These are phyloP conservation scores for Yarrowia keelungensis DNA, from an alignment of 805 yeast species.

Conservation along the genomic window DNA sequence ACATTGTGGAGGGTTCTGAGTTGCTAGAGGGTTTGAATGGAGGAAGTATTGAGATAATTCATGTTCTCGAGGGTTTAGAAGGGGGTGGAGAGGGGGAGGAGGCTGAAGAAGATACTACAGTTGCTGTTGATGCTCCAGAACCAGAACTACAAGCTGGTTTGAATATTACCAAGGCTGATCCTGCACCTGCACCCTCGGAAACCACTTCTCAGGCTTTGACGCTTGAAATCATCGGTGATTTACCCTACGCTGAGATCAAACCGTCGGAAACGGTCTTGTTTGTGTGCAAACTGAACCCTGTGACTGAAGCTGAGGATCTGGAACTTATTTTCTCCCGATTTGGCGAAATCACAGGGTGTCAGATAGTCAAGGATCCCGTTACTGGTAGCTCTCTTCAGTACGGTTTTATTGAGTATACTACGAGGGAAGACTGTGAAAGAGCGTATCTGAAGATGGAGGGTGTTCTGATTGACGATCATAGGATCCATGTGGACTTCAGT, in stretches of 20 bases:
- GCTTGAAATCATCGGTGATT: slow-evolving; percentile 67
- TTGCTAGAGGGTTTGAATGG: slow-evolving; percentile 73
- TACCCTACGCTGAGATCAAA: slow-evolving; percentile 62
- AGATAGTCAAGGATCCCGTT: slow-evolving; percentile 58
- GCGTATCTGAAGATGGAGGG: slow-evolving; percentile 70
- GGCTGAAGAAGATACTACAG: not conserved
- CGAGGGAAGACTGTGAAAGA: slow-evolving; percentile 59
- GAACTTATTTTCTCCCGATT: slow-evolving; percentile 65
- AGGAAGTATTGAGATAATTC: slow-evolving; percentile 58
- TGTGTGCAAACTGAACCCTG: slow-evolving; percentile 67
- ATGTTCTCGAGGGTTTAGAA: slow-evolving; percentile 19
- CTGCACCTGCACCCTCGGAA: not conserved
- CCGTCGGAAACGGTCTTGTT: slow-evolving; percentile 70
- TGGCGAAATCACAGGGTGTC: slow-evolving; percentile 61
- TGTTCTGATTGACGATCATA: slow-evolving; percentile 66
- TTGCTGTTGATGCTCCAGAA: not conserved
- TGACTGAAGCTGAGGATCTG: slow-evolving; percentile 65
- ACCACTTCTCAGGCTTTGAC: slow-evolving; percentile 61
- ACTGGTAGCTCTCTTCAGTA: slow-evolving; percentile 63
- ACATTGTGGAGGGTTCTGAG: slow-evolving; percentile 89
- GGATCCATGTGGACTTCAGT: slow-evolving; percentile 72
- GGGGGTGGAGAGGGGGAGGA: not conserved
- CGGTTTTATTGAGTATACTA: slow-evolving; percentile 67
- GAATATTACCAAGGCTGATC: slow-evolving; percentile 1
- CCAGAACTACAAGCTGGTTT: slow-evolving; percentile 18